A percentile compares a stretch with the other conserved stretches of the same genome.
phyloP scores from a whole-genome alignment of 148 eudicot genomes.

The Camellia lanceoleosa region DNA sequence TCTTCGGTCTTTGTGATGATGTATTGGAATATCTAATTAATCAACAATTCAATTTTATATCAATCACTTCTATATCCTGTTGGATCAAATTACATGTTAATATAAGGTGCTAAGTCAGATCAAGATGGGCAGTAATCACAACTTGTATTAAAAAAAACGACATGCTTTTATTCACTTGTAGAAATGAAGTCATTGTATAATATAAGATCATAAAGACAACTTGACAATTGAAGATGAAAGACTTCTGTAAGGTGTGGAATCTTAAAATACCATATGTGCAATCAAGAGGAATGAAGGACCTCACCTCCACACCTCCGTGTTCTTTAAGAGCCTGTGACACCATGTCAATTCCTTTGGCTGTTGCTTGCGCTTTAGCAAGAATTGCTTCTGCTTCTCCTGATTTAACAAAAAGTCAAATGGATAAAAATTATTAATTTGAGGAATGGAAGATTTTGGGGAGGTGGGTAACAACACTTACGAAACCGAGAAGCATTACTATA shows the following conservation, averaged over 20 bases:
- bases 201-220: not conserved
- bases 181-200: not conserved
- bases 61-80: not conserved
- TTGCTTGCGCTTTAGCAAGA: slow-evolving; percentile 47
- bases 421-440: not conserved
- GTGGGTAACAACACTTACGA: not conserved
- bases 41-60: not conserved
- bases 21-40: not conserved
- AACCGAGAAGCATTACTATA: not conserved
- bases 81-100: no score
- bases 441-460: not conserved
- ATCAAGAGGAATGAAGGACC: not conserved
- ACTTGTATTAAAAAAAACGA: not conserved
- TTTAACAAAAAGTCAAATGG: slow-evolving; percentile 6
- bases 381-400: slow-evolving; percentile 89
- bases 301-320: slow-evolving; percentile 61
- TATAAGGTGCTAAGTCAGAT: not conserved
- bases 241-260: not conserved
- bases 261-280: not conserved
- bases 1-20: not conserved
- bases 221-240: not conserved
- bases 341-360: slow-evolving; percentile 43
- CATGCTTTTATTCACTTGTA: not conserved
- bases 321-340: slow-evolving; percentile 43
- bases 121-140: not conserved